phyloP scores from a whole-genome alignment of 1,284 basidiomycete species.

The Exobasidium rhododendri region DNA sequence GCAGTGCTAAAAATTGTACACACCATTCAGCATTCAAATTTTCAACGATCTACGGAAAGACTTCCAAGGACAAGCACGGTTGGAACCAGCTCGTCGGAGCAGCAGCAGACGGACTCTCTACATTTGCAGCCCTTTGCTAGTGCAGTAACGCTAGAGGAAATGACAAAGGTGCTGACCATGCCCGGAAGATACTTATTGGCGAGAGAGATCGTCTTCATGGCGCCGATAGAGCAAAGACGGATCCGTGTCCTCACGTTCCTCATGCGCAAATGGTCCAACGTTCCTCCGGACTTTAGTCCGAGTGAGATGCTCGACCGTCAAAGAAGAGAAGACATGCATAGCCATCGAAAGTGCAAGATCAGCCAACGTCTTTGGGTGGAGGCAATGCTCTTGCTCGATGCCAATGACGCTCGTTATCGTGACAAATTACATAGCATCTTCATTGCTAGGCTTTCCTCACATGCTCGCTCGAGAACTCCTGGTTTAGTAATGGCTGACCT shows the following conservation, averaged over 20 bases:
- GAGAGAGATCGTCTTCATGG: background rate
- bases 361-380: background rate
- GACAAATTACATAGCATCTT: background rate
- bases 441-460: background rate
- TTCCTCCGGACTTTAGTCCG: background rate
- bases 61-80: too few species aligned
- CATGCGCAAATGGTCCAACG: background rate
- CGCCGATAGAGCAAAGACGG: background rate
- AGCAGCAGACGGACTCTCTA: background rate
- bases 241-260: background rate
- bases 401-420: background rate
- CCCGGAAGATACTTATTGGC: background rate
- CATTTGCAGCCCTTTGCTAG: background rate
- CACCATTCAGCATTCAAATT: background rate
- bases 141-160: background rate
- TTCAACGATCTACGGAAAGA: background rate
- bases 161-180: background rate
- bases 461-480: background rate
- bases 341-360: background rate
- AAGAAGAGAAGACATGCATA: background rate
- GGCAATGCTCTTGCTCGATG: background rate
- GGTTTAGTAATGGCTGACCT: background rate
- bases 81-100: background rate
- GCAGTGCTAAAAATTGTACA: background rate
- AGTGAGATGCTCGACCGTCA: background rate